Evolutionary conservation across 345 rosid species (phyloP).

Genomic region (Dipteronia sinensis): DNA sequence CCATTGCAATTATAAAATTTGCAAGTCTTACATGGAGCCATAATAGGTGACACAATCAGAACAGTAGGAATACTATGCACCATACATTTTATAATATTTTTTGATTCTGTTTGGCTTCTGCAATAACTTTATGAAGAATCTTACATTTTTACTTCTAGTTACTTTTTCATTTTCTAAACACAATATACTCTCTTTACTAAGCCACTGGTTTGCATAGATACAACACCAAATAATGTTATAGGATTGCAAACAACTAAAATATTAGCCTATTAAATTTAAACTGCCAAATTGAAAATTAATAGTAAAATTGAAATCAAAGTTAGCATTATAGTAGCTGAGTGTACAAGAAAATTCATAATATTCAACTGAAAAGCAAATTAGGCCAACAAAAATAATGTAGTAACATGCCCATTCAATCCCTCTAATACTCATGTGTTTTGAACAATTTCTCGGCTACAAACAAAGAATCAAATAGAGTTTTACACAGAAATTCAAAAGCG

Average conservation of each 20-base stretch:
- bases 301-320: not conserved
- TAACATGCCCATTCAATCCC: not conserved
- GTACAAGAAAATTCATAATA: too few species aligned
- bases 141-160: not conserved
- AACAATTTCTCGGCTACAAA: not conserved
- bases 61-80: not conserved
- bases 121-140: not conserved
- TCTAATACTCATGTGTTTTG: not conserved
- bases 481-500: too few species aligned
- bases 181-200: not conserved
- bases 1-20: not conserved
- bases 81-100: too few species aligned
- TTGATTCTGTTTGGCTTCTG: not conserved
- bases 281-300: not conserved
- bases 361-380: too few species aligned
- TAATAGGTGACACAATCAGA: not conserved
- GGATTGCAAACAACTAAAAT: not conserved
- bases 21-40: not conserved
- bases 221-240: not conserved
- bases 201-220: not conserved
- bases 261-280: not conserved
- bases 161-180: not conserved
- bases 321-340: too few species aligned
- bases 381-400: too few species aligned
- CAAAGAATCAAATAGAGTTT: too few species aligned